A percentile compares a stretch with the other conserved stretches of the same genome.
Conservation (phyloP, 1,139 yeast species). For the Groenewaldozyma sp. region DNA sequence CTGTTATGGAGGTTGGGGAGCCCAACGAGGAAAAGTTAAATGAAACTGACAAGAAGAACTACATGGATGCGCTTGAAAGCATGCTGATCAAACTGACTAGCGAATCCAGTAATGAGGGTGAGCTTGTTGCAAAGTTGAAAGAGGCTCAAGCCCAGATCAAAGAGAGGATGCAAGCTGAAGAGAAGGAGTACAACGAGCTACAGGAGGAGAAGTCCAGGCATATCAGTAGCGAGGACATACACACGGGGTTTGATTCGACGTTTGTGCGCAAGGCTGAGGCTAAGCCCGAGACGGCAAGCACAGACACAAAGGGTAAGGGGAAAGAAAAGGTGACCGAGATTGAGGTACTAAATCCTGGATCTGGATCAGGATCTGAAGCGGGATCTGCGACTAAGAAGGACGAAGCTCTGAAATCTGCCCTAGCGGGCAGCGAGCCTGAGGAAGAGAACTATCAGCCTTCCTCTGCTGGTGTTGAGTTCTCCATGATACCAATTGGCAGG, state of each 20-base stretch:
- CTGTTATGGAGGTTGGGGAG: slow-evolving; percentile 37
- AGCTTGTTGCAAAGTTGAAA: slow-evolving; percentile 22
- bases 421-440: slow-evolving; percentile 10
- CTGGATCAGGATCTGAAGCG: slow-evolving; percentile 6
- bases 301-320: slow-evolving; percentile 10
- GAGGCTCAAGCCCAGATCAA: slow-evolving; percentile 29
- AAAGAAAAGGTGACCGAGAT: slow-evolving; percentile 18
- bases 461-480: slow-evolving; percentile 59
- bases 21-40: slow-evolving; percentile 56
- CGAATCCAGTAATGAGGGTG: slow-evolving; percentile 14
- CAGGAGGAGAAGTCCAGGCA: slow-evolving; percentile 62
- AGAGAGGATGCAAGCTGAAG: slow-evolving; percentile 44
- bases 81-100: slow-evolving; percentile 38
- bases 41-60: slow-evolving; percentile 63
- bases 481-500: slow-evolving; percentile 45
- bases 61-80: slow-evolving; percentile 49
- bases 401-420: slow-evolving; percentile 16
- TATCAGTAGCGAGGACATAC: slow-evolving; percentile 85
- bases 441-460: slow-evolving; percentile 40
- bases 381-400: slow-evolving; percentile 2
- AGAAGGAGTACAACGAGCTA: slow-evolving; percentile 56
- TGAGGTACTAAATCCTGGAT: slow-evolving; percentile 29
- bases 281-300: slow-evolving; percentile 10
- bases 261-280: slow-evolving; percentile 53
- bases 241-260: slow-evolving; percentile 88